A percentile compares a stretch with the other conserved stretches of the same genome.
Evolutionary conservation across 2,329 filamentous ascomycete genomes (phyloP).

Genomic region (Chaetomium sp.): DNA sequence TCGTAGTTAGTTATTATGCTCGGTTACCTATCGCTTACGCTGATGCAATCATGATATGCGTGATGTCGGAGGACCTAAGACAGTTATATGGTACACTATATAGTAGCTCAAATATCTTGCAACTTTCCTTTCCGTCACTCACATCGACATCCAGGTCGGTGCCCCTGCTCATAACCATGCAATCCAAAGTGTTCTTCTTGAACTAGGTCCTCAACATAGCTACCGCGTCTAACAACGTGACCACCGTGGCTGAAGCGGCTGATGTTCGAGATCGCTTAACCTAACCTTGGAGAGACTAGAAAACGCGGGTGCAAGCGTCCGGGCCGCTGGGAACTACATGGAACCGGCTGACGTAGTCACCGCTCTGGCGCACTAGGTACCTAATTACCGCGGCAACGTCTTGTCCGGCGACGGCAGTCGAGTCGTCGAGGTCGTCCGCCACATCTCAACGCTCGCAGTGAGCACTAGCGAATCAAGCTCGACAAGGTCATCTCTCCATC

Average conservation of each 20-base stretch:
- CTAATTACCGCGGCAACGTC: background rate
- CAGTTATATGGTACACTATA: too few species aligned
- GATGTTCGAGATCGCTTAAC: background rate
- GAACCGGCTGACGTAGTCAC: background rate
- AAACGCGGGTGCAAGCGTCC: constrained; percentile 1
- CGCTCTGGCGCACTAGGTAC: background rate
- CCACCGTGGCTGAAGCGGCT: background rate
- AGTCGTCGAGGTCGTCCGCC: background rate
- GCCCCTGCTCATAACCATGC: background rate
- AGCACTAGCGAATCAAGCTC: background rate
- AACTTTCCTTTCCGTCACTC: too few species aligned
- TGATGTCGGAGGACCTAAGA: too few species aligned
- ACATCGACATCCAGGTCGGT: too few species aligned
- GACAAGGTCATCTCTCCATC: background rate
- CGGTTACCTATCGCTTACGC: too few species aligned
- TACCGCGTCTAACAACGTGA: too few species aligned
- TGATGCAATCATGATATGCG: too few species aligned
- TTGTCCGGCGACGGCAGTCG: background rate
- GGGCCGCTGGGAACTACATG: background rate
- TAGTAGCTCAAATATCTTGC: too few species aligned
- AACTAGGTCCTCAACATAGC: background rate
- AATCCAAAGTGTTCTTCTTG: background rate
- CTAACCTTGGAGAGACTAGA: background rate
- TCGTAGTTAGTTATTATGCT: too few species aligned
- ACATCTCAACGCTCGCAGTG: background rate